Base-by-base conservation (phyloP, 306 rosid species). In the Dryas octopetala region DNA sequence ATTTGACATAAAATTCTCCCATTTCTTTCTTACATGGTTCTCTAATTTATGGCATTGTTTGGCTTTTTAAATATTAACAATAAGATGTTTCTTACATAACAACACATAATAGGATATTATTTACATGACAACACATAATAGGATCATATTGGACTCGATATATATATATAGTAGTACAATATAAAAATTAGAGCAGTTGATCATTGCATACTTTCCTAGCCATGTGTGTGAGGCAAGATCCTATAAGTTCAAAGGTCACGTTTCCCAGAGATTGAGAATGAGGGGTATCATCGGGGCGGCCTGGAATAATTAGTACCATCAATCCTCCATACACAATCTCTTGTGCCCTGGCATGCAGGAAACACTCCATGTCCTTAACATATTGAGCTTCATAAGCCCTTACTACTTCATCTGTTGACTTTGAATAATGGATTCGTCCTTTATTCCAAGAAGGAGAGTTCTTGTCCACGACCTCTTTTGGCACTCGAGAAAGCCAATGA, bases 311-410 rank as follows among this genome's bases (percentile, higher is more conserved):
- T 10, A 86, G 60, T 10, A 63, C 69, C 78, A 83, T 38, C 19
- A 83, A 45, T 0, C 89, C 87, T 53, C 89, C 89, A 10, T 1
- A 4, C 11, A 77, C 80, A 49, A 86, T 11, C 77, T 86, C 83
- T 55, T 80, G 19, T 23, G 86, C 87, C 61, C 85, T 77, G 9
- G 81, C 69, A 28, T 53, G 23, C 68, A 86, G 26, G 46, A 80
- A 78, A 1, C 32, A 16, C 73, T 60, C 81, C 70, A 83, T 71
- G 64, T 86, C 89, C 32, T 62, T 6, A 5, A 44, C 50, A 6
- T 66, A 62, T 28, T 83, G 82, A 64, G 77, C 28, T 48, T 66
- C 13, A 50, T 78, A 82, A 15, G 85, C 88, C 19, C 64, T 41
- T 3, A 65, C 8, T 6, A 85, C 85, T 62, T 43, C 74, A 2